Evolutionary conservation across 2,329 filamentous ascomycete species (phyloP), one percentile per base, ranked within the genome.

Genomic region (Paecilomyces niveus): DNA sequence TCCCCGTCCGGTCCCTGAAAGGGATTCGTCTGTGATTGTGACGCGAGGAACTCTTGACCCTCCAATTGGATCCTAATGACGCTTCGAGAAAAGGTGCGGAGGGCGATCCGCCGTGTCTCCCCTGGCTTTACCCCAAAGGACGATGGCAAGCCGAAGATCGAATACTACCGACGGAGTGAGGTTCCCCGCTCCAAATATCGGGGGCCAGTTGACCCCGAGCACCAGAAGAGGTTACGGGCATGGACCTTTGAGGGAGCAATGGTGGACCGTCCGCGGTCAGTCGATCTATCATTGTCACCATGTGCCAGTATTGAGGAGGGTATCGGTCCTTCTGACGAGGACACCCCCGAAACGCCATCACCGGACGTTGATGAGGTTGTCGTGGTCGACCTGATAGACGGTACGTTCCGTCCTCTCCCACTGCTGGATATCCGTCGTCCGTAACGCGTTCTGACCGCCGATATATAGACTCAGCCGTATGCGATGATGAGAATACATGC

Each of bases 81-180:
- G 51, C 67, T 77, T 58, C 72, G 73, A 21, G 72, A 74, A 26
- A 72, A 64, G 59, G 67, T 77, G 60, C 69, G 65, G 59, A 66
- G 66, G 59, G 73, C 73, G 32, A 72, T 76, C 61, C 68, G 67
- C 58, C 67, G 72, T n/a, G 39, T 45, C 6, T 45, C 39, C 57
- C 58, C 64, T 62, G 33, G 62, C 33, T 65, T 65, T 57, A 54
- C 62, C 56, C 39, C 39, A 18, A 64, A 66, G 35, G 66, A 64
- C 45, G 66, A 72, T 55, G 68, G 71, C 35, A 75, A 70, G 56
- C 68, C 76, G 53, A 76, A 78, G 59, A 71, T 80, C 59, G 73
- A 79, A 70, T 76, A 80, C 62, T 81, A 80, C 67, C 75, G 75
- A 58, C 75, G 76, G 21, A 65, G 74, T 63, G 78, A 81, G 64